Base-by-base conservation (phyloP, 2,329 filamentous ascomycete species). In the Ophiostoma ulmi region DNA sequence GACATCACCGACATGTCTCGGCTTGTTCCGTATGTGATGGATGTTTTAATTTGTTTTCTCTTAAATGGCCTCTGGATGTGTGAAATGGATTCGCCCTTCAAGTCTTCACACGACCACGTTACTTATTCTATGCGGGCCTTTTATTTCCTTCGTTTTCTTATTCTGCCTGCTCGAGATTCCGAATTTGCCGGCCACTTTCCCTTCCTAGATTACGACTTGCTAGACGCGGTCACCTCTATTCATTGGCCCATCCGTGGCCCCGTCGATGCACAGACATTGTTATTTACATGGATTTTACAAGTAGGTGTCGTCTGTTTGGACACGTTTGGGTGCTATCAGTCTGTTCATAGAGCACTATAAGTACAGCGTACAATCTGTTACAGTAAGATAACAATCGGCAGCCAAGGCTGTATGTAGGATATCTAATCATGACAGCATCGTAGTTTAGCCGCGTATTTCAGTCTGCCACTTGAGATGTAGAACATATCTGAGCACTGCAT, bases 121-220 rank as follows among this genome's bases (percentile, higher is more conserved):
- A 63, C 58, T 63, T 35, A n/a, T n/a, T 39, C 17, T 65, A 20
- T 38, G 36, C 63, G 63, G 63, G 63, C 63, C 36, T 38, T 58
- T 58, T 31, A 58, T 58, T 31, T 22, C 52, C 52, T 58, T 58
- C n/a, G 8, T 58, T 58, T 58, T 38, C 63, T 38, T n/a, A 36
- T 39, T 38, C 63, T 13, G 31, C 31, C 63, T 39, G 17, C 63
- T 39, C 52, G 22, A 13, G 3, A 58, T 5, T 63, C 26, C n/a
- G 58, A 63, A 35, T 63, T 63, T 65, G 36, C 63, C 58, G 58
- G 58, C 26, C 14, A 58, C 52, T 58, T 58, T 58, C 52, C 52
- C n/a, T 58, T 58, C n/a, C 52, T 58, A 58, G 44, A 48, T 48
- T 48, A 5, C 44, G 44, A 20, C 52, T 58, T 58, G n/a, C 52